phyloP scores from a whole-genome alignment of 345 rosid genomes.

The Hirschfeldia incana region DNA sequence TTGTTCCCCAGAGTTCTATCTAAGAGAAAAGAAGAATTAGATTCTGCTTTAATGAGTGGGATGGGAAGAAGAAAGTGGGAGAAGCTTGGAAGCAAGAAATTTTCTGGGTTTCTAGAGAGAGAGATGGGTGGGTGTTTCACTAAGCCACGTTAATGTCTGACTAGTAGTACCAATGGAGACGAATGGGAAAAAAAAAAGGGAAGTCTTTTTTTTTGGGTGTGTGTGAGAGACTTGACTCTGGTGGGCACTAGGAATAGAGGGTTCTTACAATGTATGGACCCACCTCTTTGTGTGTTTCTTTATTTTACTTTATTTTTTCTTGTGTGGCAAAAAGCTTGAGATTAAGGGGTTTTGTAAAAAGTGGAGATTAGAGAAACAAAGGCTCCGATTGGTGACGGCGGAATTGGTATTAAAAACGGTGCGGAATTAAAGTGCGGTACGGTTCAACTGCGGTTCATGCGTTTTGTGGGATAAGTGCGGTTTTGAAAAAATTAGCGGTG shows the following conservation, averaged over 20 bases:
- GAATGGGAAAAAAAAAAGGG: conserved; percentile 12
- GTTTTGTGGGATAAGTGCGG: no score
- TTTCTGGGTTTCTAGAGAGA: neutral
- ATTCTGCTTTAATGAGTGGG: neutral
- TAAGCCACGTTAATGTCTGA: conserved; percentile 40
- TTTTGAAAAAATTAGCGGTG: no score
- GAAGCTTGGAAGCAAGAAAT: conserved; percentile 21
- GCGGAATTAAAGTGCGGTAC: no score
- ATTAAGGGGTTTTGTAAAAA: neutral
- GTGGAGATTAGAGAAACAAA: conserved; percentile 19
- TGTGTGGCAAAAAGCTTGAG: neutral
- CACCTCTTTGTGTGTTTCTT: conserved; percentile 9
- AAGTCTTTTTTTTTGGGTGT: conserved; percentile 9
- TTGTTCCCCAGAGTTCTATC: neutral
- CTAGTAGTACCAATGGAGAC: conserved; percentile 31
- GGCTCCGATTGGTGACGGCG: no score
- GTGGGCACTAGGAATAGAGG: conserved; percentile 8
- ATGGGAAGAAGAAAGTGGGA: conserved; percentile 18
- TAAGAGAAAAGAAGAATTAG: neutral
- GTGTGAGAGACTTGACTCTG: conserved; percentile 24
- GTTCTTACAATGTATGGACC: conserved; percentile 28
- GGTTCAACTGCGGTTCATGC: no score
- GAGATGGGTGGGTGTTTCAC: conserved; percentile 15
- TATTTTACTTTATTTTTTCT: neutral
- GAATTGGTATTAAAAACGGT: no score